A percentile compares a stretch with the other conserved stretches of the same genome.
Conservation (phyloP, 352 stramenopile species). For the Globisporangium nunn region DNA sequence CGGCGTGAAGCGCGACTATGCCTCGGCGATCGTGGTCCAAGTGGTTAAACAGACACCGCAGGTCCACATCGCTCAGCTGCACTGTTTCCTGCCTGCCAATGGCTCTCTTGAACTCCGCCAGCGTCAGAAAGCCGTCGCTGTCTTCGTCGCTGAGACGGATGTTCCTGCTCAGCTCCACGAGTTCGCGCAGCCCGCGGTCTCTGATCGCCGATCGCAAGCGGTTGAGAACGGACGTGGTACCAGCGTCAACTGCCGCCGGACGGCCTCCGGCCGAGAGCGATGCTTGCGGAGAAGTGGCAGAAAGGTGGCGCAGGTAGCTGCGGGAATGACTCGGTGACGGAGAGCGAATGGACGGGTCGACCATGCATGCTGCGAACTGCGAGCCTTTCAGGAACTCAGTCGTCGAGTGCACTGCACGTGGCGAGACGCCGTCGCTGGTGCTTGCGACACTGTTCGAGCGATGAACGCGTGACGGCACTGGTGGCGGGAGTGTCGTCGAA, state of each 20-base stretch:
- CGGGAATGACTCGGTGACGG: constrained; percentile 12
- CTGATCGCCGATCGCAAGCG: constrained; percentile 42
- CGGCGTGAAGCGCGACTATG: constrained; percentile 63
- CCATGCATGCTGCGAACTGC: constrained; percentile 57
- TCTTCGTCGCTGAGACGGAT: constrained; percentile 71
- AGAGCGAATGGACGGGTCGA: constrained; percentile 32
- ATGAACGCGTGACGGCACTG: constrained; percentile 17
- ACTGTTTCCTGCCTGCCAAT: constrained; percentile 32
- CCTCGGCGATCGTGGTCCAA: constrained; percentile 76
- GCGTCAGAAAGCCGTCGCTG: constrained; percentile 46
- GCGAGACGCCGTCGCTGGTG: constrained; percentile 22
- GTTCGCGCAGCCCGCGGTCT: constrained; percentile 37
- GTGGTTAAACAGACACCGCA: constrained; percentile 66
- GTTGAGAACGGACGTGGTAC: constrained; percentile 47
- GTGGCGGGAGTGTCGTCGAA: constrained; percentile 14
- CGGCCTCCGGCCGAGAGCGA: constrained; percentile 8
- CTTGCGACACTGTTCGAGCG: constrained; percentile 19
- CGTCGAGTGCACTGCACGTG: constrained; percentile 34
- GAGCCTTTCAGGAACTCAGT: constrained; percentile 64
- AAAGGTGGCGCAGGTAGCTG: constrained; percentile 2
- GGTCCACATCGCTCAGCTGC: constrained; percentile 56
- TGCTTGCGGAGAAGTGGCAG: neutral
- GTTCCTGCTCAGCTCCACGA: constrained; percentile 62
- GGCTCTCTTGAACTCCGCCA: constrained; percentile 74
- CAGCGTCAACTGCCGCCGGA: constrained; percentile 28